Evolutionary conservation across 768 basidiomycete genomes (phyloP), one percentile per base, ranked within the genome.

Genomic region (Fistulinella prunicolor): DNA sequence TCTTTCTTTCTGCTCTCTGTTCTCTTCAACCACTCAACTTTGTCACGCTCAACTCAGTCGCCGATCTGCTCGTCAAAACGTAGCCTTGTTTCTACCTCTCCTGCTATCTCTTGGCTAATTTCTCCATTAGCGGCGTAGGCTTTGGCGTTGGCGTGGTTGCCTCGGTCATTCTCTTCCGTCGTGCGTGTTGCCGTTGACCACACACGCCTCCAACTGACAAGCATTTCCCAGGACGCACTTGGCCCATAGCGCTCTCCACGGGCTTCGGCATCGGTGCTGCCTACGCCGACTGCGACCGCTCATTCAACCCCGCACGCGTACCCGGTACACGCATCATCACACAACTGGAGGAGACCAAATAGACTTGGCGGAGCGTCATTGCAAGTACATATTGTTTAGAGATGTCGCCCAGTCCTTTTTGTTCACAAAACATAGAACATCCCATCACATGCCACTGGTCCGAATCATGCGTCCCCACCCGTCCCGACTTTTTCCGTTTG

Each of bases 221-320:
- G 10, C 28, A 42, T 46, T 30, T 63, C 10, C 38, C 13, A 94
- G 92, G 92, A 75, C 88, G 93, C 49, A 86, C 87, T 63, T 95
- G 91, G 90, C 92, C 92, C 38, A 83, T 95, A 56, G 83, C 88
- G 24, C 79, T 94, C 47, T 75, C 86, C 14, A 88, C 89, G 6
- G 92, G 92, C 29, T 93, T 94, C 64, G 92, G 92, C 28, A 78
- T 83, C 34, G 92, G 92, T 36, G 82, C 83, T 44, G 90, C 92
- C 23, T 94, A 91, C 64, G 84, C 89, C 24, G 92, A 94, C 77
- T 94, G 92, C 70, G 89, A 95, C 72, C 82, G 91, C 42, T 85
- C 87, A 14, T 95, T 94, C 81, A 93, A 93, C 71, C 87, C 90
- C 17, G 86, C 92, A 40, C 80, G 91, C 59, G 80, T 93, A 66